A percentile compares a stretch with the other conserved stretches of the same genome.
These are phyloP conservation scores for Fusarium ramigenum DNA, from an alignment of 2,329 filamentous ascomycete species.

Conservation along the genomic window DNA sequence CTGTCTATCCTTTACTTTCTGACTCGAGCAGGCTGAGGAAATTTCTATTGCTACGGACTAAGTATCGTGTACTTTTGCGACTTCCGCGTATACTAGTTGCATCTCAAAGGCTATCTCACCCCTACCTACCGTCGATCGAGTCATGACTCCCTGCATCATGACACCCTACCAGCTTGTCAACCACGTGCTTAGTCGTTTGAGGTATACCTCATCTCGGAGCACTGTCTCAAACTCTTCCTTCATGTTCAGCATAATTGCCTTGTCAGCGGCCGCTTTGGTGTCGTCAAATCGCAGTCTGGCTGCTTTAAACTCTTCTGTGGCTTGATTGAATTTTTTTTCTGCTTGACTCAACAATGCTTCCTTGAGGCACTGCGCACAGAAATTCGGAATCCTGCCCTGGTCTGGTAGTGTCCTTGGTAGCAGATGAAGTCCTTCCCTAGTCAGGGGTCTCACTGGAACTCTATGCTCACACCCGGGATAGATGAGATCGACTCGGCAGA, in stretches of 20 bases:
- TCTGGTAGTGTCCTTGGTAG: constrained; percentile 48
- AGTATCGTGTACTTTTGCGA: constrained; percentile 28
- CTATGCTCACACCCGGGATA: constrained; percentile 46
- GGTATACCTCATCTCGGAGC: constrained; percentile 31
- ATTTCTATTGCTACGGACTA: background rate
- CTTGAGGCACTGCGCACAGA: constrained; percentile 33
- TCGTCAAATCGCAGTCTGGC: constrained; percentile 25
- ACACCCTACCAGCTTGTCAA: constrained; percentile 38
- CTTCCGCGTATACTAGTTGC: background rate
- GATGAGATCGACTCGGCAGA: constrained; percentile 45
- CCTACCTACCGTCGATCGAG: constrained; percentile 3
- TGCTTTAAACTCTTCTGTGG: constrained; percentile 15
- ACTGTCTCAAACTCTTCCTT: constrained; percentile 37
- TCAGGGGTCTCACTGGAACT: constrained; percentile 40
- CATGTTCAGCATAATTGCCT: constrained; percentile 19
- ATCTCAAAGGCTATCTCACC: constrained; percentile 2
- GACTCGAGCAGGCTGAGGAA: constrained; percentile 23
- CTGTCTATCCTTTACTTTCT: constrained; percentile 13
- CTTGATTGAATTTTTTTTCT: constrained; percentile 19
- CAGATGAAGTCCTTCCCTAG: constrained; percentile 43
- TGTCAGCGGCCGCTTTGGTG: constrained; percentile 19
- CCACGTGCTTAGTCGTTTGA: constrained; percentile 36
- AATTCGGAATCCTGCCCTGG: constrained; percentile 43
- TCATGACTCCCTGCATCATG: constrained; percentile 8
- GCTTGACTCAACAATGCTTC: constrained; percentile 7